These are phyloP conservation scores for Skeletonema menzelii DNA, from an alignment of 108 stramenopile genomes.

Conservation along the genomic window DNA sequence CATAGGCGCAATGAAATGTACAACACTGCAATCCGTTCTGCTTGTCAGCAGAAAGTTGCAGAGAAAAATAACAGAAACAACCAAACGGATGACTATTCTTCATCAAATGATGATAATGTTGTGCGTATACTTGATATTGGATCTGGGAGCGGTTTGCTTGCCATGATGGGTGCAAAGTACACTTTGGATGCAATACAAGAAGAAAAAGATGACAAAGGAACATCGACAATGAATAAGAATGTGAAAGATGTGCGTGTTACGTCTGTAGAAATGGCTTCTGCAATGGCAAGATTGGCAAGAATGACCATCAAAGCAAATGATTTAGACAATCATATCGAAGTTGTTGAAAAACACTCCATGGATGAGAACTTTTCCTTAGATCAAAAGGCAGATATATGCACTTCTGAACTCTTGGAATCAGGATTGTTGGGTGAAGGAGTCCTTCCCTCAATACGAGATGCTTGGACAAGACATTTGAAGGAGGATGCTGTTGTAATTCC, in stretches of 20 bases:
- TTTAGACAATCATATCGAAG: slow-evolving; percentile 29
- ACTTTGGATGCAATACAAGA: slow-evolving; percentile 7
- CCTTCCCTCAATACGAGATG: slow-evolving; percentile 76
- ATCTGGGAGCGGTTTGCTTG: slow-evolving; percentile 75
- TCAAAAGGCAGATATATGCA: slow-evolving; percentile 60
- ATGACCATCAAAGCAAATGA: slow-evolving; percentile 57
- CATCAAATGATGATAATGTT: slow-evolving; percentile 6
- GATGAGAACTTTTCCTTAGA: slow-evolving; percentile 42
- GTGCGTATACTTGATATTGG: slow-evolving; percentile 77
- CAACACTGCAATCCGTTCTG: slow-evolving; percentile 58
- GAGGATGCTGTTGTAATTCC: slow-evolving; percentile 72
- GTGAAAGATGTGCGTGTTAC: slow-evolving; percentile 39
- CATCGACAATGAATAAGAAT: background rate
- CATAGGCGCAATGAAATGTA: slow-evolving; percentile 61
- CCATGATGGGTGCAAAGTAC: slow-evolving; percentile 66
- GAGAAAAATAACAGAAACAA: background rate
- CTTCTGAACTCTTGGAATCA: slow-evolving; percentile 82
- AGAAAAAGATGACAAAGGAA: background rate
- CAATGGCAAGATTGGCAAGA: slow-evolving; percentile 72
- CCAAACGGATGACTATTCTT: background rate
- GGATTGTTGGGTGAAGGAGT: slow-evolving; percentile 81
- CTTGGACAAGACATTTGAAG: slow-evolving; percentile 76
- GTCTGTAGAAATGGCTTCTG: slow-evolving; percentile 78
- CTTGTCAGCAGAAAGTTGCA: slow-evolving; percentile 29
- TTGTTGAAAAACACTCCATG: slow-evolving; percentile 71